These are phyloP conservation scores for Neopestalotiopsis clavispora DNA, from an alignment of 2,329 filamentous ascomycete genomes.

Conservation along the genomic window DNA sequence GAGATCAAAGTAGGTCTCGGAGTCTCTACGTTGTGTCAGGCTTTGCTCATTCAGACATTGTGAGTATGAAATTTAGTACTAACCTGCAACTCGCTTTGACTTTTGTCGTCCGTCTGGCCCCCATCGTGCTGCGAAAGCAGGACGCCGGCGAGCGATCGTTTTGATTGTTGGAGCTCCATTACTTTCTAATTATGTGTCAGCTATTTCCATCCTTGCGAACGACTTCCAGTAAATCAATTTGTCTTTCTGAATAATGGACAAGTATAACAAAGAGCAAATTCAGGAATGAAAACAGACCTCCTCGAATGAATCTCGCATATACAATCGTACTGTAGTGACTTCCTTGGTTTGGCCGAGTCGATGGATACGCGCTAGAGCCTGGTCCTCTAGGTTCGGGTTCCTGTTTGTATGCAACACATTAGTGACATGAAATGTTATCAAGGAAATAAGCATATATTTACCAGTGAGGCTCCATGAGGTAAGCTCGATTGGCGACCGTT, in stretches of 20 bases:
- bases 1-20: neutral
- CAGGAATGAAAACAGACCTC: constrained; percentile 28
- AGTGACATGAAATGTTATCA: neutral
- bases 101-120: constrained; percentile 12
- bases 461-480: neutral
- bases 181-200: constrained; percentile 21
- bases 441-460: neutral
- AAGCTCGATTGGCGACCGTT: neutral
- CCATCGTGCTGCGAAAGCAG: constrained; percentile 19
- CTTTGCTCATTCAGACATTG: neutral
- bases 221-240: too few relatives aligned
- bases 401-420: neutral
- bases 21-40: neutral
- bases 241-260: neutral
- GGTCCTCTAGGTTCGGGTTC: constrained; percentile 27
- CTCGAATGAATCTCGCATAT: constrained; percentile 44
- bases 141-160: constrained; percentile 20
- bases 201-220: neutral
- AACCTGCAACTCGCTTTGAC: constrained; percentile 12
- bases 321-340: constrained; percentile 43
- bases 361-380: constrained; percentile 45
- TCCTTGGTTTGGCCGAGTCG: constrained; percentile 39
- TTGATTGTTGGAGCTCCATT: constrained; percentile 27
- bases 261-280: neutral
- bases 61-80: neutral